phyloP scores from a whole-genome alignment of 129 eudicot species.

The Glebionis coronaria region DNA sequence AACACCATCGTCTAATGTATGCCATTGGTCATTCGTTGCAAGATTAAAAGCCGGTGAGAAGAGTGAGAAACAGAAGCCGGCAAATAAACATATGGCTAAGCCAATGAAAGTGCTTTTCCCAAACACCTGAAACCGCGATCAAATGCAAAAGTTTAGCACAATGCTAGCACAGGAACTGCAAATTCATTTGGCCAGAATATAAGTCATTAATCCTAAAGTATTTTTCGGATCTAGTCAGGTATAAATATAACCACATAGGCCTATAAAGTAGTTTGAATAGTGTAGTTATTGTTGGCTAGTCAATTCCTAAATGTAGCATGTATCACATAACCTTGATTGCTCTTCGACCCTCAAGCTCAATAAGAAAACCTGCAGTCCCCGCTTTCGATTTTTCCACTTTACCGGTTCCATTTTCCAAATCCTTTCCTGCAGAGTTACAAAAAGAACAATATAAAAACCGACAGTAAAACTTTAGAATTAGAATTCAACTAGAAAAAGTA shows the following conservation, averaged over 20 bases:
- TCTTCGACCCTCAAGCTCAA: conserved; percentile 70
- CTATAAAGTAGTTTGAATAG: too few relatives aligned
- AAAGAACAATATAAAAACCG: too few relatives aligned
- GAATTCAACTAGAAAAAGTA: too few relatives aligned
- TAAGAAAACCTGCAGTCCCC: conserved; percentile 68
- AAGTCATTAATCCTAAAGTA: too few relatives aligned
- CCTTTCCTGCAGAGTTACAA: conserved; percentile 22
- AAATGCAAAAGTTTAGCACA: conserved; percentile 15
- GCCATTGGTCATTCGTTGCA: conserved; percentile 93
- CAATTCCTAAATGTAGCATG: neutral
- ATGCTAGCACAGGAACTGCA: neutral
- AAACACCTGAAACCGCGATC: conserved; percentile 49
- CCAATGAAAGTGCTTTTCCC: conserved; percentile 69
- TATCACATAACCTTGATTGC: conserved; percentile 65
- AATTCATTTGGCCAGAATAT: too few relatives aligned
- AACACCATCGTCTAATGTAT: conserved; percentile 56
- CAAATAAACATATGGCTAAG: conserved; percentile 62
- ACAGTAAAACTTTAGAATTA: too few relatives aligned
- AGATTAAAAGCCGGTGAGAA: conserved; percentile 91
- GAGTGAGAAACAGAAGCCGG: conserved; percentile 72
- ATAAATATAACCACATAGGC: too few relatives aligned
- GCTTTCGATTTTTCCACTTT: conserved; percentile 48
- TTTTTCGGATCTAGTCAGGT: too few relatives aligned
- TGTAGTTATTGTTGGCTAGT: neutral
- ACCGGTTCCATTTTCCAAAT: conserved; percentile 44